These are phyloP conservation scores for Pestalotiopsis sp. DNA, from an alignment of 2,329 filamentous ascomycete genomes.

Conservation along the genomic window DNA sequence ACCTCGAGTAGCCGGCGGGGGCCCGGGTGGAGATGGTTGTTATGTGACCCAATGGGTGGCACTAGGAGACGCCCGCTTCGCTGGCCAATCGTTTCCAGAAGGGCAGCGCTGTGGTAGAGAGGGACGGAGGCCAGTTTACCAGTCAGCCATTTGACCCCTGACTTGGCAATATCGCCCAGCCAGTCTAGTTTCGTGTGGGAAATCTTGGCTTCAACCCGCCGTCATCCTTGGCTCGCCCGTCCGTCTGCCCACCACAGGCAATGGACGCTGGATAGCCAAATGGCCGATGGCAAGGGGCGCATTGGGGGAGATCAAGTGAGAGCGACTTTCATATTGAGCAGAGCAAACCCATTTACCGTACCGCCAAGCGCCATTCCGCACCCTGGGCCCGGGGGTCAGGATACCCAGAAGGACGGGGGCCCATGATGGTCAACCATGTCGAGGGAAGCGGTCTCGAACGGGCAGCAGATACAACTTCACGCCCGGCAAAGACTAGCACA, in stretches of 20 bases:
- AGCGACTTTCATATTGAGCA: too few relatives aligned
- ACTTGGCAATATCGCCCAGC: not conserved
- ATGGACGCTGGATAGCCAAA: not conserved
- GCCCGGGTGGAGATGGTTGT: not conserved
- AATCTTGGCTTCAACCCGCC: too few relatives aligned
- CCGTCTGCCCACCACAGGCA: too few relatives aligned
- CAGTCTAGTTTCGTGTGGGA: too few relatives aligned
- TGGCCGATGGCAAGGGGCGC: not conserved
- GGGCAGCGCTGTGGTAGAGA: not conserved
- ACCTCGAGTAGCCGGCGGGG: not conserved
- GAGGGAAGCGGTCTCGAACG: not conserved
- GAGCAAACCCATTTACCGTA: not conserved
- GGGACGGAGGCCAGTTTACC: not conserved
- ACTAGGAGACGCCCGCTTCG: not conserved
- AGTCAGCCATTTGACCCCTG: not conserved
- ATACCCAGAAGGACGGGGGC: not conserved
- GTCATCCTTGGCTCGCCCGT: too few relatives aligned
- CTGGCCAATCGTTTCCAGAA: constrained; percentile 3
- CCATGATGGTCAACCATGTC: not conserved
- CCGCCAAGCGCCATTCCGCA: not conserved
- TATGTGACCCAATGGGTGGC: too few relatives aligned
- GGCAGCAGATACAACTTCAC: not conserved
- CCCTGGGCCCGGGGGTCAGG: not conserved
- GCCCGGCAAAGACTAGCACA: not conserved
- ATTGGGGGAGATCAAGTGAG: not conserved